phyloP scores from a whole-genome alignment of 2,329 filamentous ascomycete species.

The Colletotrichum graminicola region DNA sequence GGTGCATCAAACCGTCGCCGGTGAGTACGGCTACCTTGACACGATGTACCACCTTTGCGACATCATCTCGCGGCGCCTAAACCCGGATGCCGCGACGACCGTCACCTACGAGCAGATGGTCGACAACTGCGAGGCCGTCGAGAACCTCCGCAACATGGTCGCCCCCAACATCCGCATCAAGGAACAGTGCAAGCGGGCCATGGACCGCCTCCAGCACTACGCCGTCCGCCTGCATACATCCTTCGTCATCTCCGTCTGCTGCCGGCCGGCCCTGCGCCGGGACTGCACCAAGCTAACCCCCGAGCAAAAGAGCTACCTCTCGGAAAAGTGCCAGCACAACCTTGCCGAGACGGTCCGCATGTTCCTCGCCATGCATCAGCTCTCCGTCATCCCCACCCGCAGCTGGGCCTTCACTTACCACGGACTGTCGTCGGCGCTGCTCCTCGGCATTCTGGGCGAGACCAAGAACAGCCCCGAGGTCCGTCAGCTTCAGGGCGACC shows the following conservation, averaged over 20 bases:
- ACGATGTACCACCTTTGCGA: slow-evolving; percentile 75
- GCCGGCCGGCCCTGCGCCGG: slow-evolving; percentile 70
- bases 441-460: slow-evolving; percentile 73
- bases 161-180: slow-evolving; percentile 68
- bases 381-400: slow-evolving; percentile 74
- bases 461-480: slow-evolving; percentile 74
- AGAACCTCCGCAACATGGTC: slow-evolving; percentile 63
- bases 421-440: slow-evolving; percentile 73
- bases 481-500: slow-evolving; percentile 71
- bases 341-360: slow-evolving; percentile 75
- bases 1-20: slow-evolving; percentile 55
- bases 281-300: slow-evolving; percentile 63
- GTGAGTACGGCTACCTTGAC: slow-evolving; percentile 70
- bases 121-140: slow-evolving; percentile 67
- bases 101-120: slow-evolving; percentile 67
- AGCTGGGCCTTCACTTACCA: slow-evolving; percentile 79
- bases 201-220: slow-evolving; percentile 73
- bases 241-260: slow-evolving; percentile 75
- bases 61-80: slow-evolving; percentile 69
- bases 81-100: slow-evolving; percentile 65
- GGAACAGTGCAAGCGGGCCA: slow-evolving; percentile 72
- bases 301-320: slow-evolving; percentile 66
- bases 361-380: slow-evolving; percentile 77
- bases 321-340: slow-evolving; percentile 71
- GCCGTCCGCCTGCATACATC: slow-evolving; percentile 74